phyloP scores from a whole-genome alignment of 768 basidiomycete species.

The Xerocomus spinulosus region DNA sequence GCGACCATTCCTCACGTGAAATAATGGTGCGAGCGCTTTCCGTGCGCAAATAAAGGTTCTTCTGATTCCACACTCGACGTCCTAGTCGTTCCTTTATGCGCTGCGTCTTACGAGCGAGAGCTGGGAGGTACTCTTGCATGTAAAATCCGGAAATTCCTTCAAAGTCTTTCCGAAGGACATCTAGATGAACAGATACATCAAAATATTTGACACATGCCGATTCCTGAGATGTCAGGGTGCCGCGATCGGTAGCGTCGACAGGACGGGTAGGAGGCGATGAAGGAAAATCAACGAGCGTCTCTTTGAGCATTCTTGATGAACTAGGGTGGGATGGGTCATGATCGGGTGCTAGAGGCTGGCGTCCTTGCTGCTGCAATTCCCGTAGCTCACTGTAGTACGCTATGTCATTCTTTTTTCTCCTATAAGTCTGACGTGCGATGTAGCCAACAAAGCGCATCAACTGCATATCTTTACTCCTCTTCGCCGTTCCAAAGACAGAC shows the following conservation, averaged over 20 bases:
- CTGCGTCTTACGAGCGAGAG: conserved; percentile 49
- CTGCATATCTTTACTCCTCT: conserved; percentile 52
- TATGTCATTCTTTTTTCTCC: conserved; percentile 47
- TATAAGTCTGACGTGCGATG: conserved; percentile 43
- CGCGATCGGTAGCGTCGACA: conserved; percentile 6
- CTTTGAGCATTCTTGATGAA: not conserved
- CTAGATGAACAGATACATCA: conserved; percentile 52
- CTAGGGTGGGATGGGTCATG: conserved; percentile 15
- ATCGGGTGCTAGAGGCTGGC: conserved; percentile 19
- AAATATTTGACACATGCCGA: conserved; percentile 32
- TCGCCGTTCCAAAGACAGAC: conserved; percentile 54
- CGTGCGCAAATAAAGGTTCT: conserved; percentile 50
- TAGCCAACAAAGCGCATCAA: conserved; percentile 57
- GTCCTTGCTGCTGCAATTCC: conserved; percentile 22
- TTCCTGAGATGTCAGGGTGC: conserved; percentile 27
- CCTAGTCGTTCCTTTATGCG: conserved; percentile 74
- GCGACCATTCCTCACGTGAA: conserved; percentile 44
- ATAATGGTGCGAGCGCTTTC: conserved; percentile 32
- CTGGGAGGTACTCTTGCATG: conserved; percentile 33
- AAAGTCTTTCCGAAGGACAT: conserved; percentile 52
- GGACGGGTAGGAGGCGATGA: not conserved
- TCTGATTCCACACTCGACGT: conserved; percentile 64
- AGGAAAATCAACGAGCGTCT: not conserved
- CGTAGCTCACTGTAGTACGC: conserved; percentile 37
- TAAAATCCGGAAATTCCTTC: conserved; percentile 45